A percentile compares a stretch with the other conserved stretches of the same genome.
Evolutionary conservation across 2,329 filamentous ascomycete species (phyloP).

Genomic region (Colletotrichum cuscutae): DNA sequence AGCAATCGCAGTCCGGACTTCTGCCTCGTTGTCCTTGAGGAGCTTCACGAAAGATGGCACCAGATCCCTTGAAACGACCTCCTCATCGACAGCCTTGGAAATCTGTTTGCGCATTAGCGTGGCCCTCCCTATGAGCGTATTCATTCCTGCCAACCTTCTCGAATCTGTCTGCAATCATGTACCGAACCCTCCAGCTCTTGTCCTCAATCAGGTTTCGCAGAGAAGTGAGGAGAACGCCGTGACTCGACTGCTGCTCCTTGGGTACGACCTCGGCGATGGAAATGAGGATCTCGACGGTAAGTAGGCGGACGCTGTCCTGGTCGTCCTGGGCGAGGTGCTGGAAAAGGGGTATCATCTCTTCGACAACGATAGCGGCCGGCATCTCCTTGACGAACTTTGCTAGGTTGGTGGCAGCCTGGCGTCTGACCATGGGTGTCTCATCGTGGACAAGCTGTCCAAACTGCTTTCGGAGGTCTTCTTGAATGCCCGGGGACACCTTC

Average conservation of each 20-base stretch:
- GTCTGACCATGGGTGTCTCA: conserved; percentile 98
- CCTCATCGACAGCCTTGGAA: conserved; percentile 97
- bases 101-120: conserved; percentile 66
- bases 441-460: conserved; percentile 95
- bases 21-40: conserved; percentile 96
- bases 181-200: conserved; percentile 98
- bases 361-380: conserved; percentile 89
- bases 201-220: conserved; percentile 95
- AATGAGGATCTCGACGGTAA: conserved; percentile 97
- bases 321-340: conserved; percentile 96
- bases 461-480: conserved; percentile 91
- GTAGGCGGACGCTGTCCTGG: conserved; percentile 94
- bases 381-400: conserved; percentile 98
- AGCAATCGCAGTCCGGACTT: conserved; percentile 95
- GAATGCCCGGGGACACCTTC: conserved; percentile 86
- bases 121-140: conserved; percentile 33
- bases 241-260: conserved; percentile 97
- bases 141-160: conserved; percentile 78
- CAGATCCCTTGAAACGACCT: conserved; percentile 92
- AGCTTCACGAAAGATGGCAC: conserved; percentile 98
- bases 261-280: conserved; percentile 96
- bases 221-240: conserved; percentile 90
- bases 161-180: conserved; percentile 99
- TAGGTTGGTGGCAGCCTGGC: conserved; percentile 95
- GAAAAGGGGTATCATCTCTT: conserved; percentile 99